These are phyloP conservation scores for Nothophytophthora sp. DNA, from an alignment of 352 stramenopile genomes.

Conservation along the genomic window DNA sequence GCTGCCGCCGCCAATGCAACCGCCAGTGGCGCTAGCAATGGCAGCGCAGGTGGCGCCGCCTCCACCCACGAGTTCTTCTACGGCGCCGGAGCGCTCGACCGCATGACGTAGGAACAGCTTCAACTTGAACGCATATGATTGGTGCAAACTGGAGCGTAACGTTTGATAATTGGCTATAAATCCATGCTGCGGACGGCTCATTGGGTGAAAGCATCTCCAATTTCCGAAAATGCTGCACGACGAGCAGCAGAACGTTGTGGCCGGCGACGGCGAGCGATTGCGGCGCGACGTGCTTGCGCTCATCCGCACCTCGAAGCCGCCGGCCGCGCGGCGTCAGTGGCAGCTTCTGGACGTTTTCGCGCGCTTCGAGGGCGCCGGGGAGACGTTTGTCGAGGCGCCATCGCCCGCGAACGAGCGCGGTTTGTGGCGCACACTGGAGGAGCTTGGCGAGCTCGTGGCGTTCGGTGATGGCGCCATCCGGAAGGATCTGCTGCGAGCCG, in stretches of 20 bases:
- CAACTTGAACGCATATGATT: background rate
- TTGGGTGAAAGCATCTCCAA: conserved; percentile 12
- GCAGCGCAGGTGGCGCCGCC: conserved; percentile 3
- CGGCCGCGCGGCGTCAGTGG: background rate
- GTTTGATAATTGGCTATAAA: conserved; percentile 1
- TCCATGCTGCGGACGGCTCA: background rate
- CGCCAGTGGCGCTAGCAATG: conserved; percentile 12
- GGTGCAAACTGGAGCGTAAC: background rate
- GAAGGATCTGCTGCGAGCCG: background rate
- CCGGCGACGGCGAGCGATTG: too few relatives aligned
- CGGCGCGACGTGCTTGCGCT: conserved; percentile 24
- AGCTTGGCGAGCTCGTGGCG: background rate
- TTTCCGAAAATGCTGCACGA: too few relatives aligned
- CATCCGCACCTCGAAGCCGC: conserved; percentile 7
- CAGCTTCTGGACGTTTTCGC: conserved; percentile 2
- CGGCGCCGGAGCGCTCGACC: conserved; percentile 10
- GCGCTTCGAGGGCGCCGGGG: background rate
- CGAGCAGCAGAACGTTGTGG: too few relatives aligned
- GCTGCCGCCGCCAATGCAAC: conserved; percentile 17
- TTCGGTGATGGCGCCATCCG: background rate
- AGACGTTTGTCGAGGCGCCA: background rate
- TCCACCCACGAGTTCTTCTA: conserved; percentile 42
- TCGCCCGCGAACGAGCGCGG: background rate
- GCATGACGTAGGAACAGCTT: too few relatives aligned
- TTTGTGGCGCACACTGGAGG: conserved; percentile 1